Percentiles rank a stretch among this genome's conserved stretches.
Conservation (phyloP, 192 early-diverging fungal species). For the Dimargaris cristalligena region DNA sequence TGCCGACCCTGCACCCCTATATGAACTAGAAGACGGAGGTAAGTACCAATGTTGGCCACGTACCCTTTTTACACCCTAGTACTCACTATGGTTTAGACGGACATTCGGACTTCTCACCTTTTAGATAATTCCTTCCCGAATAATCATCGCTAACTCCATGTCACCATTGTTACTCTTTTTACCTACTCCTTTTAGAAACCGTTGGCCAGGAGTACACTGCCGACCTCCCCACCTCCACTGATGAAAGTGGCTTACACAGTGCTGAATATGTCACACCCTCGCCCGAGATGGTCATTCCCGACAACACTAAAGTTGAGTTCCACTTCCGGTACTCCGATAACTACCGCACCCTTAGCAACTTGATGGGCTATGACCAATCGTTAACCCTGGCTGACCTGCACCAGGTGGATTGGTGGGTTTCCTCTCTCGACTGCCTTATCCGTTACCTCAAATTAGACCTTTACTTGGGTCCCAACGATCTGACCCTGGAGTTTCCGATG, state of each 20-base stretch:
- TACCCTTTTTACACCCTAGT: no score
- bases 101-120: no score
- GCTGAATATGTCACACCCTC: not conserved
- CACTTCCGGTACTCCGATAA: not conserved
- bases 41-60: no score
- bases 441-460: not conserved
- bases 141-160: no score
- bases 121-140: no score
- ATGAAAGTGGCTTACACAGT: no score
- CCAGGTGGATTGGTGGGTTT: not conserved
- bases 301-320: no score
- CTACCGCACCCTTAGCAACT: not conserved
- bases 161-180: no score
- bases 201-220: not conserved
- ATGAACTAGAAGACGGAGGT: no score
- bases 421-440: not conserved
- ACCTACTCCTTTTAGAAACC: no score
- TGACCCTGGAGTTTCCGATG: not conserved
- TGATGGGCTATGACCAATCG: not conserved
- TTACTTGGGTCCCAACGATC: not conserved
- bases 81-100: no score
- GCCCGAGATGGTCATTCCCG: not conserved
- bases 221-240: not conserved
- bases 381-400: not conserved
- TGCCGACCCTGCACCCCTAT: no score